phyloP scores from a whole-genome alignment of 2,329 filamentous ascomycete species.

The Alternaria gaisen region DNA sequence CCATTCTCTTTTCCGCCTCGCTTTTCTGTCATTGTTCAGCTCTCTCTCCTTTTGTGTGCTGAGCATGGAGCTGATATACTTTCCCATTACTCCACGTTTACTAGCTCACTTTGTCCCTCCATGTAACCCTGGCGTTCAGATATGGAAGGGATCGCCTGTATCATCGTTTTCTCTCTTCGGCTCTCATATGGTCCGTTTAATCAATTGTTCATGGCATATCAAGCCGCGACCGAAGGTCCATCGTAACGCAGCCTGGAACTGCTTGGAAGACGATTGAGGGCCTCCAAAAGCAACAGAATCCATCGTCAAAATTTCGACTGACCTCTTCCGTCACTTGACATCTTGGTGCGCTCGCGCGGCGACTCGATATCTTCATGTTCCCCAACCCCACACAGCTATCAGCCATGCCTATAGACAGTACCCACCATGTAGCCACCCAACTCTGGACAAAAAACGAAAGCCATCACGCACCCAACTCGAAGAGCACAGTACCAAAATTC shows the following conservation, averaged over 20 bases:
- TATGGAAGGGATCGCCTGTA: not conserved
- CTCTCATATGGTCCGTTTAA: not conserved
- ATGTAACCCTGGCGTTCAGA: not conserved
- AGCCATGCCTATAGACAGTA: not conserved
- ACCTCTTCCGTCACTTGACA: too few relatives aligned
- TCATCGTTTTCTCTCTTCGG: not conserved
- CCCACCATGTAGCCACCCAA: not conserved
- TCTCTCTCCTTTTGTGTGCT: not conserved
- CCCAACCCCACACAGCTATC: not conserved
- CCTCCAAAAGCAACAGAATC: too few relatives aligned
- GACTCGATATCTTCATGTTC: not conserved
- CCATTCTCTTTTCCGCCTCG: not conserved
- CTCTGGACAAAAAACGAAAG: too few relatives aligned
- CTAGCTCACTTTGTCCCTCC: not conserved
- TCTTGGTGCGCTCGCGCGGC: too few relatives aligned
- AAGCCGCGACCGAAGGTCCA: not conserved
- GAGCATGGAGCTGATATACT: not conserved
- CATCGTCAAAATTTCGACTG: too few relatives aligned
- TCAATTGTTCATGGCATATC: not conserved
- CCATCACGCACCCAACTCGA: too few relatives aligned
- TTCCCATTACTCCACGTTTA: not conserved
- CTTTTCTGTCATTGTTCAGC: not conserved
- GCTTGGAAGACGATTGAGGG: too few relatives aligned
- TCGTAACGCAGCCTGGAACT: too few relatives aligned
- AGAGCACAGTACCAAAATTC: too few relatives aligned